Evolutionary conservation across 2,329 filamentous ascomycete species (phyloP).

Genomic region (Ophiocordyceps australis): DNA sequence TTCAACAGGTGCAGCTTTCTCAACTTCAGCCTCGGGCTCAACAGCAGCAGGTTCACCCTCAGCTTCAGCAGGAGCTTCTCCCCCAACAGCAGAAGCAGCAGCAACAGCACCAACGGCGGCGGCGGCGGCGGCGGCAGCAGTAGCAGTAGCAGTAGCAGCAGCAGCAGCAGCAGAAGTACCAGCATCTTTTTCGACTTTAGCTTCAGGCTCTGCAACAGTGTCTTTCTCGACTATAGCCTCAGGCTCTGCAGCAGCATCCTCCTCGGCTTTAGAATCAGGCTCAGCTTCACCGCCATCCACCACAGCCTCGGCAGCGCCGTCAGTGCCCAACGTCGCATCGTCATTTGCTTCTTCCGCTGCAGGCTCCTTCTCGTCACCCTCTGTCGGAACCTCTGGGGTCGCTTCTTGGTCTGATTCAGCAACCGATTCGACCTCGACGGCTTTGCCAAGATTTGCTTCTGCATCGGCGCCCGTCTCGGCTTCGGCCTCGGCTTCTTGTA

Average conservation of each 20-base stretch:
- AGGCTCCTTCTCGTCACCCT: background rate
- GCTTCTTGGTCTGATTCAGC: constrained; percentile 1
- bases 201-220: background rate
- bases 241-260: constrained; percentile 1
- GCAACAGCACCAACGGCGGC: background rate
- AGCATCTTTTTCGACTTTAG: constrained; percentile 5
- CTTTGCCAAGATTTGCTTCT: too few species aligned
- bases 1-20: background rate
- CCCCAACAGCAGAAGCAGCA: too few species aligned
- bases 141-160: constrained; percentile 6
- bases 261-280: too few species aligned
- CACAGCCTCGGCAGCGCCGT: background rate
- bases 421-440: too few species aligned
- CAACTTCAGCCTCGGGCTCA: background rate
- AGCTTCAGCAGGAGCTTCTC: background rate
- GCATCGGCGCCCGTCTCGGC: too few species aligned
- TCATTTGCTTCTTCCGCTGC: constrained; percentile 1
- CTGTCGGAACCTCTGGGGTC: background rate
- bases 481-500: constrained; percentile 1
- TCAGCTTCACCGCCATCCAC: background rate
- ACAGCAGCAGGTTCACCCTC: constrained; percentile 3
- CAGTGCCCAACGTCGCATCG: constrained; percentile 1
- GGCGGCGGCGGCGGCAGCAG: too few species aligned
- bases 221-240: background rate
- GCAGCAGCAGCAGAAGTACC: too few species aligned